These are phyloP conservation scores for Xerocomus amazonicus DNA, from an alignment of 1,284 basidiomycete genomes.

Conservation along the genomic window DNA sequence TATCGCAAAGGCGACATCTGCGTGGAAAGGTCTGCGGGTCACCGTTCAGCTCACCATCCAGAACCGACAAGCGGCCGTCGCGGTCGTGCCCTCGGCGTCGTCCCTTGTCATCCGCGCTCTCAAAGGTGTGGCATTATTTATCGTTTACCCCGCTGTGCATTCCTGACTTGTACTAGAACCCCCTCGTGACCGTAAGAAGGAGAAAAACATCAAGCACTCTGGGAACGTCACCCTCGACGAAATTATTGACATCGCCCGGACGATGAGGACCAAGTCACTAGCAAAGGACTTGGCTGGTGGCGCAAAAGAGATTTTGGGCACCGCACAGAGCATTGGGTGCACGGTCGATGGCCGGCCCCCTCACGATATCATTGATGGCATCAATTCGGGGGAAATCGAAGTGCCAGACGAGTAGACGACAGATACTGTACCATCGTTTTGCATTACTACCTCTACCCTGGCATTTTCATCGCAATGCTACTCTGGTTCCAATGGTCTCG, in stretches of 20 bases:
- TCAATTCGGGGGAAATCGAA: constrained; percentile 94
- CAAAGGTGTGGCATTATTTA: constrained; percentile 63
- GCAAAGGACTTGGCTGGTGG: constrained; percentile 88
- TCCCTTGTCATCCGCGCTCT: constrained; percentile 98
- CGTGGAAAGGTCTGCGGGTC: constrained; percentile 99
- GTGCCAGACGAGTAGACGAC: constrained; percentile 84
- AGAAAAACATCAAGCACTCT: constrained; percentile 99
- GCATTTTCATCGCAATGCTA: no score
- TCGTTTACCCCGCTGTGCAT: neutral
- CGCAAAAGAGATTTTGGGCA: constrained; percentile 93
- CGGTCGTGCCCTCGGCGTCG: constrained; percentile 96
- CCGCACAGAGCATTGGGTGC: constrained; percentile 94
- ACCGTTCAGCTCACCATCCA: constrained; percentile 99
- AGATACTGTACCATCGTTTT: constrained; percentile 19
- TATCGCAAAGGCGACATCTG: constrained; percentile 98
- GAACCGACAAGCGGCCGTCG: constrained; percentile 98
- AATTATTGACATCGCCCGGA: constrained; percentile 94
- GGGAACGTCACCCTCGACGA: constrained; percentile 96
- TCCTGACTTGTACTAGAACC: constrained; percentile 63
- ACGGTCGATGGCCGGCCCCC: constrained; percentile 93
- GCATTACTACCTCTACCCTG: constrained; percentile 4
- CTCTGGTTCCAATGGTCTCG: constrained; percentile 10
- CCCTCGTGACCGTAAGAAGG: constrained; percentile 99
- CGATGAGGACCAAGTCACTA: constrained; percentile 94
- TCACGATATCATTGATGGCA: constrained; percentile 95